Evolutionary conservation across 2,329 filamentous ascomycete genomes (phyloP), one percentile per base, ranked within the genome.

Genomic region (Shiraia bambusicola): DNA sequence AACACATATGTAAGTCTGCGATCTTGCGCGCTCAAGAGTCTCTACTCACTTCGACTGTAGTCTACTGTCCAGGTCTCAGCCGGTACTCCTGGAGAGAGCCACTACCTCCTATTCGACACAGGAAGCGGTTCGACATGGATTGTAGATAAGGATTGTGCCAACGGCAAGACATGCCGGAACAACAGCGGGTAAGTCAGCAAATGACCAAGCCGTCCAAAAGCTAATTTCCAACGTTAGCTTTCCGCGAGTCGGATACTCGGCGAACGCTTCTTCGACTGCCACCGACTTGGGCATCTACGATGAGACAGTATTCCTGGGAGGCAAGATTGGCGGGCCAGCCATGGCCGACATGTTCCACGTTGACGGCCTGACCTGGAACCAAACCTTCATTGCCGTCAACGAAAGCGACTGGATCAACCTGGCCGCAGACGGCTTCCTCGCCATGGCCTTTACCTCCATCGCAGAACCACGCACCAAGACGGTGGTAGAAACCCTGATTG

Each of bases 401-500:
- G 16, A 51, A 25, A 53, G 49, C 24, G 36, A 25, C 22, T 56
- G 49, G 51, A 39, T 42, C n/a, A 53, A 44, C 32, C 49, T 55
- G 35, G 51, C 53, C 3, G 47, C 49, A 12, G 51, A 56, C 15
- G 51, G 53, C 14, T 56, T 55, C 28, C 32, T 56, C 1, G 53
- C 51, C 3, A 34, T 56, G 2, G 53, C 42, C 14, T 56, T 56
- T 34, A 49, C 51, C 17, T 46, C 47, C 17, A 56, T 56, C 15
- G 53, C 53, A 8, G 47, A 49, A 27, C 25, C 25, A 6, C 37
- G 27, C 4, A 56, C 53, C 1, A 27, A 38, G 1, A 37, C 51
- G 6, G 29, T 56, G 6, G 51, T 55, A 1, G 53, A 56, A 19
- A 53, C 52, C 3, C 35, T 56, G n/a, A 39, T 56, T 12, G 46